Conservation (phyloP, 768 basidiomycete species). For the Leccinellum albellum region DNA sequence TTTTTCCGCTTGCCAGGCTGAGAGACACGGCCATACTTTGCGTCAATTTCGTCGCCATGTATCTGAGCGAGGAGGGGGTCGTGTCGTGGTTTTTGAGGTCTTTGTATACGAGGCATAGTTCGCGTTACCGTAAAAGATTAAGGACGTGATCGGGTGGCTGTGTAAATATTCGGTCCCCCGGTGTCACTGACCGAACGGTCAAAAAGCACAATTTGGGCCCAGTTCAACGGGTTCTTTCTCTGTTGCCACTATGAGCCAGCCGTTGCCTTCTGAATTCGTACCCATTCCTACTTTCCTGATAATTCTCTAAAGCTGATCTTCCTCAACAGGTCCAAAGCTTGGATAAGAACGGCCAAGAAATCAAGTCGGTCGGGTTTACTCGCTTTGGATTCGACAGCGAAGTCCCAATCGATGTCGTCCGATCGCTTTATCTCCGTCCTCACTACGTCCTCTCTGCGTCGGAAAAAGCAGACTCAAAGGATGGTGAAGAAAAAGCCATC, state of each 20-base stretch:
- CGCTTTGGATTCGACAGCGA: conserved; percentile 90
- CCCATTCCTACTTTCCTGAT: background rate
- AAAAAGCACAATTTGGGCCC: background rate
- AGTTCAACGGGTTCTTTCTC: background rate
- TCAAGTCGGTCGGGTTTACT: conserved; percentile 75
- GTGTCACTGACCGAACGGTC: background rate
- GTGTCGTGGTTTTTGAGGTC: conserved; percentile 62
- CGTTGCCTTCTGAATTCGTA: conserved; percentile 21
- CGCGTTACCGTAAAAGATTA: background rate
- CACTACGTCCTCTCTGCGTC: conserved; percentile 59
- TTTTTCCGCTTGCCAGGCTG: conserved; percentile 75
- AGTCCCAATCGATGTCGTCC: conserved; percentile 73
- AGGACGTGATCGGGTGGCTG: conserved; percentile 6
- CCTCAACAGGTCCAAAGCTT: conserved; percentile 51
- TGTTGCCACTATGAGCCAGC: conserved; percentile 19
- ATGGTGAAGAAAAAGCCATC: conserved; percentile 49
- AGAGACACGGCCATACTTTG: conserved; percentile 75
- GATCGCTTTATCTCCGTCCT: conserved; percentile 83
- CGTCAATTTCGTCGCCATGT: conserved; percentile 68
- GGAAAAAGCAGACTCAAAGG: conserved; percentile 36
- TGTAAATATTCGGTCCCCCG: conserved; percentile 1
- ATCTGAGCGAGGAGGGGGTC: conserved; percentile 87
- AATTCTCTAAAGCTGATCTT: conserved; percentile 5
- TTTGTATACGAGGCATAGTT: conserved; percentile 63
- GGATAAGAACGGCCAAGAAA: conserved; percentile 73